Base-by-base conservation (phyloP, 2,329 filamentous ascomycete species). In the Claviceps sp. region DNA sequence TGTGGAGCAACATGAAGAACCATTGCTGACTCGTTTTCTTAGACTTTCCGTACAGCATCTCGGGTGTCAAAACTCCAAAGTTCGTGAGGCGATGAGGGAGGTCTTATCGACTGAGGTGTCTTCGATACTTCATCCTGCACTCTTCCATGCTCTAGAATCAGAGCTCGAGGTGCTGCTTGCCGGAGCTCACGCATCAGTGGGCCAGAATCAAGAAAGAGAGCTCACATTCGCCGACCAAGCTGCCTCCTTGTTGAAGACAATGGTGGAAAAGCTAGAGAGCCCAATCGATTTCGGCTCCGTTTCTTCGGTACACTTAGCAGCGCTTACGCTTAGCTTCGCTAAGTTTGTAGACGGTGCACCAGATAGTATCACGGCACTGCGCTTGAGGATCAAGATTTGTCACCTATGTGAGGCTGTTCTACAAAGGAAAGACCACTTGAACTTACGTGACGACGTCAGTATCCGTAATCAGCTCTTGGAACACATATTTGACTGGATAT, bases 371-470 rank as follows among this genome's bases (percentile, higher is more conserved):
- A 77, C 72, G 56, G 78, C 74, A 20, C 61, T 83, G 16, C 72
- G 80, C 50, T 80, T 85, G 45, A 85, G 84, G 61, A 84, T 85
- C 59, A 81, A 82, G 58, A 78, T 84, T 42, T 85, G 82, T 58
- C 80, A 85, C 57, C 65, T 86, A 7, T 83, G 77, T 53, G 82
- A 85, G 57, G 75, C 76, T 3, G 76, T 85, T 37, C 82, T 77
- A 13, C 78, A 76, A 62, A 76, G 81, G 56, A 85, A 84, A 58
- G 82, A 86, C 58, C 76, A 85, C 49, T 66, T 86, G 43, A 85
- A 84, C 57, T 67, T 86, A 11, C 74, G 82, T 49, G 81, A 86
- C 57, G 82, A 86, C 61, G 78, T 85, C 40, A 76, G 80, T 29
- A 82, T 84, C 58, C 71, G 82, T 50, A 86, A 86, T 56, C 81